phyloP scores from a whole-genome alignment of 106 monocot genomes.

The Cymbidium sinense region DNA sequence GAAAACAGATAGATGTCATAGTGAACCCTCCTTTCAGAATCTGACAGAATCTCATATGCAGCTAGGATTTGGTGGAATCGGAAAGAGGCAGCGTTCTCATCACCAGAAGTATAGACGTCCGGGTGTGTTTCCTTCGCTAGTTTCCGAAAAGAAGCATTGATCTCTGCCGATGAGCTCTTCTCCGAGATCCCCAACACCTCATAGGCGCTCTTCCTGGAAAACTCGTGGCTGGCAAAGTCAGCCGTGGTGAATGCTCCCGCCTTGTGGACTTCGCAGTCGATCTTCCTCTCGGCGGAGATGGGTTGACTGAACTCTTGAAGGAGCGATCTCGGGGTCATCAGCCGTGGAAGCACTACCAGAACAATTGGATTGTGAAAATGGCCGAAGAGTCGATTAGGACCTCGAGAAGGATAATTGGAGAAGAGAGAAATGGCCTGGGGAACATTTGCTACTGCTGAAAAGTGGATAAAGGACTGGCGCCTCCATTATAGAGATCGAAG shows the following conservation, averaged over 20 bases:
- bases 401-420: too few relatives aligned
- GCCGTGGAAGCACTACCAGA: background rate
- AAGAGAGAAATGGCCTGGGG: too few relatives aligned
- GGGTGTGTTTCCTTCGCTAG: constrained; percentile 93
- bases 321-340: background rate
- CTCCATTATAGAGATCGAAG: too few relatives aligned
- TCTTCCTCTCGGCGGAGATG: background rate
- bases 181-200: constrained; percentile 68
- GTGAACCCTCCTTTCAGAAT: constrained; percentile 72
- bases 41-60: constrained; percentile 95
- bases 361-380: background rate
- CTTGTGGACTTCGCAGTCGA: background rate
- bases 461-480: too few relatives aligned
- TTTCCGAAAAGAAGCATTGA: constrained; percentile 73
- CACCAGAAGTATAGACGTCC: constrained; percentile 28
- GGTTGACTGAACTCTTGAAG: background rate
- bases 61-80: constrained; percentile 78
- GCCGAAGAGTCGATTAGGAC: background rate
- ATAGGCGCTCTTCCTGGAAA: constrained; percentile 58
- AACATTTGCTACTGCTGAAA: too few relatives aligned
- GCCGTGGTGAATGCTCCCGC: background rate
- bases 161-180: constrained; percentile 56
- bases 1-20: constrained; percentile 61
- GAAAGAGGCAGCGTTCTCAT: constrained; percentile 24
- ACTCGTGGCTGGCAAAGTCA: constrained; percentile 12